phyloP scores from a whole-genome alignment of 1,139 yeast genomes.

The Blastobotrys buckinghamii region DNA sequence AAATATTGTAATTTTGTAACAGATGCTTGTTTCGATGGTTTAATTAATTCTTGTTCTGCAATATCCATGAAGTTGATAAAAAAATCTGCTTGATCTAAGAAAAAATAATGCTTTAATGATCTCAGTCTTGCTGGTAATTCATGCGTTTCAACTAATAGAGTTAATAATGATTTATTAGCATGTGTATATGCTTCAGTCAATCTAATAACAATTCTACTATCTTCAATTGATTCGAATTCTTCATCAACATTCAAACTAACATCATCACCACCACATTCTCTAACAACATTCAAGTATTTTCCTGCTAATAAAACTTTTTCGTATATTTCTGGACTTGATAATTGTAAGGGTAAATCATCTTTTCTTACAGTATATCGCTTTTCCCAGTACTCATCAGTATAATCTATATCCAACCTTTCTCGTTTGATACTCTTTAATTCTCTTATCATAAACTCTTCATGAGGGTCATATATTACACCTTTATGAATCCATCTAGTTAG shows the following conservation, averaged over 20 bases:
- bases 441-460: constrained; percentile 74
- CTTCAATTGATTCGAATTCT: constrained; percentile 44
- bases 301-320: constrained; percentile 75
- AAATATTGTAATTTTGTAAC: constrained; percentile 37
- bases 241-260: constrained; percentile 24
- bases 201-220: constrained; percentile 49
- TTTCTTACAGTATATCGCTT: constrained; percentile 68
- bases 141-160: constrained; percentile 57
- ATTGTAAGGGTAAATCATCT: constrained; percentile 70
- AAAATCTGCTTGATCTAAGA: constrained; percentile 49
- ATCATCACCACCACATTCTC: constrained; percentile 45
- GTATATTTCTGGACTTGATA: constrained; percentile 50
- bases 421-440: constrained; percentile 30
- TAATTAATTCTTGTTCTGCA: constrained; percentile 39
- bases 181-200: constrained; percentile 59
- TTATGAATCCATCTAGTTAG: constrained; percentile 70
- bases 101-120: constrained; percentile 48
- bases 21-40: constrained; percentile 36
- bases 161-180: constrained; percentile 61
- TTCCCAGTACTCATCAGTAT: constrained; percentile 77
- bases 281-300: constrained; percentile 69
- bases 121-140: constrained; percentile 38
- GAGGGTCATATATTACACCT: constrained; percentile 75
- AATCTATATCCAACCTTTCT: constrained; percentile 39
- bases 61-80: constrained; percentile 42